phyloP scores from a whole-genome alignment of 2,329 filamentous ascomycete species.

The Emergomyces orientalis region DNA sequence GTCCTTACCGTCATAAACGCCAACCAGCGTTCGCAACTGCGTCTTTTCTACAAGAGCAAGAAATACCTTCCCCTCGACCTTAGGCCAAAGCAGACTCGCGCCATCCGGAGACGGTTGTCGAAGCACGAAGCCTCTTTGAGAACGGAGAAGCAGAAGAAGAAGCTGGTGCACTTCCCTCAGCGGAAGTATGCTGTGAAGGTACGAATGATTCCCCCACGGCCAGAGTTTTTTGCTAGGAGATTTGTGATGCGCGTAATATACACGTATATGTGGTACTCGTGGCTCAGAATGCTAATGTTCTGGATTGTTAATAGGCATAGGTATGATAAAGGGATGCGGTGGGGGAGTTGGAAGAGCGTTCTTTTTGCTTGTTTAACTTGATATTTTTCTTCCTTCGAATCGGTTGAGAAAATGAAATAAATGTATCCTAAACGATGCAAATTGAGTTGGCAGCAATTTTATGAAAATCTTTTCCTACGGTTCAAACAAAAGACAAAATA shows the following conservation, averaged over 20 bases:
- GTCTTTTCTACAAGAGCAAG: slow-evolving; percentile 99
- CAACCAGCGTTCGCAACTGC: slow-evolving; percentile 96
- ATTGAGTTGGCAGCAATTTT: slow-evolving; percentile 20
- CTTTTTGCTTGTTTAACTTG: slow-evolving; percentile 5
- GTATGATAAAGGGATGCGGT: slow-evolving; percentile 20
- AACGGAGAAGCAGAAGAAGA: slow-evolving; percentile 96
- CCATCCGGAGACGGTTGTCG: slow-evolving; percentile 90
- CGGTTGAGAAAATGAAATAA: slow-evolving; percentile 18
- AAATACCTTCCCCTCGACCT: slow-evolving; percentile 98
- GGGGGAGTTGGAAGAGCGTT: slow-evolving; percentile 17
- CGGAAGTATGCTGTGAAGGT: slow-evolving; percentile 99
- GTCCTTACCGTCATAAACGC: slow-evolving; percentile 99
- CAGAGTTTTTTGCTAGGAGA: neutral
- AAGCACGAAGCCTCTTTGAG: slow-evolving; percentile 76
- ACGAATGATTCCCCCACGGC: slow-evolving; percentile 24
- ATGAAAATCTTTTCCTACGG: slow-evolving; percentile 19
- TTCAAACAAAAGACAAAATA: neutral
- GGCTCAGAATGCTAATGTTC: neutral
- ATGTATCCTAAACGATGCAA: slow-evolving; percentile 36
- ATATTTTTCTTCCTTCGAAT: slow-evolving; percentile 3
- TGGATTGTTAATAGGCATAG: slow-evolving; percentile 10
- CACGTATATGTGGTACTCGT: neutral
- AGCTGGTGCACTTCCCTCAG: slow-evolving; percentile 89
- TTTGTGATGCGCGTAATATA: neutral
- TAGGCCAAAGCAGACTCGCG: slow-evolving; percentile 95